These are phyloP conservation scores for Magnusiomyces magnusii DNA, from an alignment of 1,139 yeast genomes.

Conservation along the genomic window DNA sequence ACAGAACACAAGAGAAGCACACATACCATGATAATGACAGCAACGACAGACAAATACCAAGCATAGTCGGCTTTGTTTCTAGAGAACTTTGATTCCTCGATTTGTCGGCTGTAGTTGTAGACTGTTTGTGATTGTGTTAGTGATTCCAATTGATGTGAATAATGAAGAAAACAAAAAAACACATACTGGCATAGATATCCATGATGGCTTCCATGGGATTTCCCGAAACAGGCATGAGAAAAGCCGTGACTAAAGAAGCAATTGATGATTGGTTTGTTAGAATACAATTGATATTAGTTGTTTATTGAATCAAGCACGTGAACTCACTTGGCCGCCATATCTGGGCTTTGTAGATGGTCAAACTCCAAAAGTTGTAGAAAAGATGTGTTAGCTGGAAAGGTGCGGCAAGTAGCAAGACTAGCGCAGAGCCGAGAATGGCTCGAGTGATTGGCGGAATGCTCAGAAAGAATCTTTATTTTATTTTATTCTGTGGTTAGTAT, in stretches of 20 bases:
- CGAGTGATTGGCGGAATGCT: conserved; percentile 31
- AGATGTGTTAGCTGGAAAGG: conserved; percentile 20
- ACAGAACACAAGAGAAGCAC: too few relatives aligned
- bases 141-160: too few relatives aligned
- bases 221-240: conserved; percentile 24
- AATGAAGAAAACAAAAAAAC: not conserved
- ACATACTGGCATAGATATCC: conserved; percentile 30
- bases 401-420: conserved; percentile 23
- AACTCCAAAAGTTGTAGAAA: conserved; percentile 28
- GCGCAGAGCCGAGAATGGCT: conserved; percentile 22
- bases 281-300: not conserved
- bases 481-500: too few relatives aligned
- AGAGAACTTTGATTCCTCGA: conserved; percentile 30
- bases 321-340: conserved; percentile 34
- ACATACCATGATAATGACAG: conserved; percentile 30
- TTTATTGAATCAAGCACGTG: conserved; percentile 13
- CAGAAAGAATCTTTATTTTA: too few relatives aligned
- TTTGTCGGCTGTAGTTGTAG: conserved; percentile 28
- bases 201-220: conserved; percentile 26
- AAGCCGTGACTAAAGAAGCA: conserved; percentile 27
- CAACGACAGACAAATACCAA: conserved; percentile 28
- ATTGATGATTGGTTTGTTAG: not conserved
- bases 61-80: conserved; percentile 28
- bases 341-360: conserved; percentile 23
- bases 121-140: too few relatives aligned